phyloP scores from a whole-genome alignment of 805 yeast species.

The Vanderwaltozyma verrucispora region DNA sequence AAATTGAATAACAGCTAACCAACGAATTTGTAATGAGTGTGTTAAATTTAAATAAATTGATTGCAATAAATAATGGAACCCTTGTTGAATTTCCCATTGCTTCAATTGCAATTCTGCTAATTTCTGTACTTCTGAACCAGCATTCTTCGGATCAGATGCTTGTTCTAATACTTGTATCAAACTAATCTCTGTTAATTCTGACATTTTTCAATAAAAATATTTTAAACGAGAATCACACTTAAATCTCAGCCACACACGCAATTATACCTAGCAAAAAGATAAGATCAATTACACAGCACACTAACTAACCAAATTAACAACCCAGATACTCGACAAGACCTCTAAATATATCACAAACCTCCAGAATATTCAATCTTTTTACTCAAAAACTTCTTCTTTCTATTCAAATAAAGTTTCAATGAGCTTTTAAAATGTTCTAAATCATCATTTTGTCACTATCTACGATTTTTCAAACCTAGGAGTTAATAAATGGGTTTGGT shows the following conservation, averaged over 20 bases:
- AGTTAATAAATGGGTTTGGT: not conserved
- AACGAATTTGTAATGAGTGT: conserved; percentile 55
- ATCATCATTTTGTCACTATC: too few relatives aligned
- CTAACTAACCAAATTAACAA: too few relatives aligned
- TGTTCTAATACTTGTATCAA: conserved; percentile 34
- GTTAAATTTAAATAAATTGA: conserved; percentile 50
- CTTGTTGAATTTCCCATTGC: conserved; percentile 55
- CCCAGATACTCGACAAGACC: too few relatives aligned
- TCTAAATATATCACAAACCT: too few relatives aligned
- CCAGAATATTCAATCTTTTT: too few relatives aligned
- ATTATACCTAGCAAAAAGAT: too few relatives aligned
- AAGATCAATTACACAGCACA: too few relatives aligned
- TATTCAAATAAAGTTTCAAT: too few relatives aligned
- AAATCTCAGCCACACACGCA: too few relatives aligned
- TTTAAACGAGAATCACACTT: not conserved
- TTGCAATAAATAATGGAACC: conserved; percentile 49
- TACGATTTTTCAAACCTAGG: not conserved
- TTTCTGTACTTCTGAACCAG: conserved; percentile 37
- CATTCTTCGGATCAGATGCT: conserved; percentile 43
- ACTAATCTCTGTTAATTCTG: conserved; percentile 18
- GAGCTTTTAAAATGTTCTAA: not conserved
- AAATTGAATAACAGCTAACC: conserved; percentile 81
- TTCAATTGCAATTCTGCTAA: conserved; percentile 62
- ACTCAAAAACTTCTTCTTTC: too few relatives aligned
- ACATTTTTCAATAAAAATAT: conserved; percentile 1